Conservation (phyloP, 108 stramenopile species). For the Discostella stelligeroides region DNA sequence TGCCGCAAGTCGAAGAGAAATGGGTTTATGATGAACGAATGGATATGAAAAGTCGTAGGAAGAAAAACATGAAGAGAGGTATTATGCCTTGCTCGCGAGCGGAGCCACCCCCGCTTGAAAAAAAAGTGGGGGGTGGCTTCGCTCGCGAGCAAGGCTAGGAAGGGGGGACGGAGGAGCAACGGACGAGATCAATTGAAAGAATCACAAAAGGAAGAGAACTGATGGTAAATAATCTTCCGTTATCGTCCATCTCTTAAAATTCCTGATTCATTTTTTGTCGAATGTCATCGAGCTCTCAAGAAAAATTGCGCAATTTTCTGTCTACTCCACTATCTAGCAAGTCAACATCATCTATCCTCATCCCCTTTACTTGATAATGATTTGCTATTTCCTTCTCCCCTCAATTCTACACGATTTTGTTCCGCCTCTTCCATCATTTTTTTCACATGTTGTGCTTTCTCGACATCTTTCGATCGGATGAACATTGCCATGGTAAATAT, state of each 20-base stretch:
- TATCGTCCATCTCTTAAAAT: too few species aligned
- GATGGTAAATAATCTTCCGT: background rate
- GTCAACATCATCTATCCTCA: background rate
- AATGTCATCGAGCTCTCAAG: too few species aligned
- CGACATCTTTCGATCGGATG: slow-evolving; percentile 19
- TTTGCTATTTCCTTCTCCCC: background rate
- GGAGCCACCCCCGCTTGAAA: too few species aligned
- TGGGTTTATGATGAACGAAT: too few species aligned
- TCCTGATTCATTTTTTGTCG: too few species aligned
- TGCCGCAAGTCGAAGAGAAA: too few species aligned
- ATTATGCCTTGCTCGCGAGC: too few species aligned
- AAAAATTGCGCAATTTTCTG: background rate
- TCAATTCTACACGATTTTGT: slow-evolving; percentile 6
- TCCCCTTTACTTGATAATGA: background rate
- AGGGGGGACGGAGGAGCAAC: background rate
- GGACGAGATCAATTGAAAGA: background rate
- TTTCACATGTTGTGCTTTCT: slow-evolving; percentile 12
- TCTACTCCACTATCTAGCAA: background rate
- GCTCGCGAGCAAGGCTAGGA: too few species aligned
- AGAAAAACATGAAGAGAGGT: slow-evolving; percentile 1
- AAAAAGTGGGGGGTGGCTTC: too few species aligned
- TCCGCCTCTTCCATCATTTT: slow-evolving; percentile 18
- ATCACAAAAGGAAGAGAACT: background rate
- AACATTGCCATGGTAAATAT: slow-evolving; percentile 14
- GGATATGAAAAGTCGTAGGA: too few species aligned